These are phyloP conservation scores for Puccinia hordei DNA, from an alignment of 1,284 basidiomycete species.

Conservation along the genomic window DNA sequence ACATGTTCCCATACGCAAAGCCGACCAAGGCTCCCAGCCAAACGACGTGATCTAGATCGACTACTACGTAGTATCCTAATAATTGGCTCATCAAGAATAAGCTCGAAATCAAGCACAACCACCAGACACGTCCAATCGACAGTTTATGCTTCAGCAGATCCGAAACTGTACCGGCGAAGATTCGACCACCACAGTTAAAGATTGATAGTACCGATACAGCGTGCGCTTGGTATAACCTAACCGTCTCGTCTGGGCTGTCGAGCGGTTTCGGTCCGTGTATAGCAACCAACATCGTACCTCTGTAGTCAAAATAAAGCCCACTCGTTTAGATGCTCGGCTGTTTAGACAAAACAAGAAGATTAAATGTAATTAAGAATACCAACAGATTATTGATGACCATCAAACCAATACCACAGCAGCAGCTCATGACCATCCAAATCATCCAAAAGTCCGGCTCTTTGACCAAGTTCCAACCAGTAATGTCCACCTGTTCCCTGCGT, in stretches of 20 bases:
- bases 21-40: constrained; percentile 26
- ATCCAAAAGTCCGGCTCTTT: constrained; percentile 38
- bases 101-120: constrained; percentile 30
- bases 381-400: constrained; percentile 49
- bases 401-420: constrained; percentile 31
- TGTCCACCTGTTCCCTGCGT: neutral
- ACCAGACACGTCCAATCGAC: constrained; percentile 29
- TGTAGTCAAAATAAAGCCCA: neutral
- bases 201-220: constrained; percentile 35
- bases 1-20: constrained; percentile 46
- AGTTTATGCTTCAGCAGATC: constrained; percentile 19
- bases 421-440: constrained; percentile 43
- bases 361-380: too few species aligned
- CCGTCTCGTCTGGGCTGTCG: neutral
- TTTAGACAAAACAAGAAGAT: neutral
- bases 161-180: constrained; percentile 39
- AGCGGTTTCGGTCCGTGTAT: neutral
- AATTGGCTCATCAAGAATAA: constrained; percentile 34
- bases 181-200: constrained; percentile 42
- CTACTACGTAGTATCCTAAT: constrained; percentile 3
- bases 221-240: constrained; percentile 24
- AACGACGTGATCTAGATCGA: neutral
- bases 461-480: constrained; percentile 14
- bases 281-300: constrained; percentile 41
- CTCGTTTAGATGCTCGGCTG: neutral